Conservation (phyloP, 2,329 filamentous ascomycete species). For the Arthroderma uncinatum region DNA sequence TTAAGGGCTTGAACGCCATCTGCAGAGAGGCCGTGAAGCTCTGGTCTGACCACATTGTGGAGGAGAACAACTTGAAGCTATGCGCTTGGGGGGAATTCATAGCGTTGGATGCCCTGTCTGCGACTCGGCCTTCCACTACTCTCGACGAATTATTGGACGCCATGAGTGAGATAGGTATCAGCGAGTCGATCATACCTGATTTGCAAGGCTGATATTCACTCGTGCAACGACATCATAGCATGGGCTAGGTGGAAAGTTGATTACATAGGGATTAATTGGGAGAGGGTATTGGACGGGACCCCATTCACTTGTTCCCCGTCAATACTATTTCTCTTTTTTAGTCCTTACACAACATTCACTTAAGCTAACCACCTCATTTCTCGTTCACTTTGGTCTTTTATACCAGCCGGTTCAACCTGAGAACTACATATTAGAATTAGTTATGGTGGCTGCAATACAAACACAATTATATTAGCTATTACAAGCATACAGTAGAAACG, state of each 20-base stretch:
- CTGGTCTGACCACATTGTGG: background rate
- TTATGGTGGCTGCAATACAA: background rate
- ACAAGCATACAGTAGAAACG: too few species aligned
- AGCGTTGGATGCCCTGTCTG: background rate
- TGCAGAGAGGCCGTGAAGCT: background rate
- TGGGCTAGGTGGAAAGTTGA: background rate
- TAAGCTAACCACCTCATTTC: background rate
- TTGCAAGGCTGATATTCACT: background rate
- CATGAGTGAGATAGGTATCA: background rate
- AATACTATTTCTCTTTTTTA: background rate
- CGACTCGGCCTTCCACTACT: background rate
- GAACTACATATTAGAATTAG: background rate
- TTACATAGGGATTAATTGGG: background rate
- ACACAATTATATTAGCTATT: background rate
- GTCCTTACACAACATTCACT: background rate
- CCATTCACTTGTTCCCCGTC: background rate
- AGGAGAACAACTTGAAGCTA: background rate
- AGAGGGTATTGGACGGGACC: background rate
- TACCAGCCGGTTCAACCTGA: too few species aligned
- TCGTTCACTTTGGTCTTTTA: background rate
- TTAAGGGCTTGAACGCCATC: background rate
- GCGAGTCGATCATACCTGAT: background rate
- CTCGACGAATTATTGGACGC: background rate
- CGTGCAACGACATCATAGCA: background rate
- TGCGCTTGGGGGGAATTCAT: background rate